Evolutionary conservation across 495 filamentous ascomycete species (phyloP).

Genomic region (Aspergillus indologenus): DNA sequence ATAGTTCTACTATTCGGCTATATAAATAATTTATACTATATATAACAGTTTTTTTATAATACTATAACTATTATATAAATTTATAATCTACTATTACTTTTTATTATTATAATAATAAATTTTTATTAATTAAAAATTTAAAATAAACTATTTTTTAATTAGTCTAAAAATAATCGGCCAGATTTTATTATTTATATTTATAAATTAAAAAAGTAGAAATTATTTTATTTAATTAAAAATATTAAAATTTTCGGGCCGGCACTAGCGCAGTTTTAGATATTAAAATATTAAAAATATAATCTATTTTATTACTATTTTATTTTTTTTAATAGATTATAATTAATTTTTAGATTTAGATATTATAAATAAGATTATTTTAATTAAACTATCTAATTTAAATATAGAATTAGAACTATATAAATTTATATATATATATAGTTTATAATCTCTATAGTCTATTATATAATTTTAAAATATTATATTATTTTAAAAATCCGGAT

Average conservation of each 20-base stretch:
- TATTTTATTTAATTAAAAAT: not conserved
- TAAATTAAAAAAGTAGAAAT: no score
- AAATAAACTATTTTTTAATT: constrained; percentile 5
- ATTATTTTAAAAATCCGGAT: not conserved
- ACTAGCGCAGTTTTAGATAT: not conserved
- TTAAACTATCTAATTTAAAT: no score
- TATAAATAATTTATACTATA: constrained; percentile 1
- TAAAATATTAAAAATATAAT: not conserved
- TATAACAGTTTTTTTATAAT: not conserved
- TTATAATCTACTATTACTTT: constrained; percentile 4
- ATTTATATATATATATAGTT: no score
- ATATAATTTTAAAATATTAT: no score
- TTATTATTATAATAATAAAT: constrained; percentile 2
- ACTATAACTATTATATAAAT: not conserved
- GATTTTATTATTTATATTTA: no score
- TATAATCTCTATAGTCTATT: no score
- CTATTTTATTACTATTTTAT: no score
- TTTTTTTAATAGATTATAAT: no score
- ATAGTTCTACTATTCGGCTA: not conserved
- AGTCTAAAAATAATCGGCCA: constrained; percentile 1
- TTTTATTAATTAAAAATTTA: not conserved
- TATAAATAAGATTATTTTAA: constrained; percentile 1
- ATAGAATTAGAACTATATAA: no score
- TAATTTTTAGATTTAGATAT: no score
- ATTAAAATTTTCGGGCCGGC: not conserved